phyloP scores from a whole-genome alignment of 83 land plant genomes.

The Larix sibirica region DNA sequence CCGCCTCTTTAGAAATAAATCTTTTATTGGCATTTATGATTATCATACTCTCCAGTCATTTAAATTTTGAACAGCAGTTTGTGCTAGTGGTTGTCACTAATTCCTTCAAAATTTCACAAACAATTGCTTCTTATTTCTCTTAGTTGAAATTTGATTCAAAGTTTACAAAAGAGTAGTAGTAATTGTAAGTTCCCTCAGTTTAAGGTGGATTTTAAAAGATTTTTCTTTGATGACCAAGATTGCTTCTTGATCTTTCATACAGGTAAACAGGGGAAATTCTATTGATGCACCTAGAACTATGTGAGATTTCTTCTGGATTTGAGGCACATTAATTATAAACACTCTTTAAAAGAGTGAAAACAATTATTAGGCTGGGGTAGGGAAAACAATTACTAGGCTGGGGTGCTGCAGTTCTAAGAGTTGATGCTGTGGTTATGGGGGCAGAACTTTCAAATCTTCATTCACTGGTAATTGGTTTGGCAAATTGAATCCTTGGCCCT shows the following conservation, averaged over 20 bases:
- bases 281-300: neutral
- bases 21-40: neutral
- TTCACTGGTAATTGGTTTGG: neutral
- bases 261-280: neutral
- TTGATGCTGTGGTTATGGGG: constrained; percentile 16
- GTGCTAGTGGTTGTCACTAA: neutral
- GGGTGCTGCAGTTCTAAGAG: neutral
- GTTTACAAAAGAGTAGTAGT: neutral
- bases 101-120: too few species aligned
- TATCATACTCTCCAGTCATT: too few species aligned
- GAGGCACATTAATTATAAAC: neutral
- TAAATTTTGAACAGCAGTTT: neutral
- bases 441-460: neutral
- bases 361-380: too few species aligned
- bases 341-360: neutral
- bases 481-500: neutral
- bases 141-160: neutral
- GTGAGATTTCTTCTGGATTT: neutral
- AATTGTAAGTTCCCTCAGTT: neutral
- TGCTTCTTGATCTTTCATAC: neutral
- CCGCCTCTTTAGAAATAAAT: neutral
- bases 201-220: neutral
- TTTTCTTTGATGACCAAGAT: neutral
- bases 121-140: too few species aligned
- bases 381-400: too few species aligned